Evolutionary conservation across 768 basidiomycete species (phyloP), one percentile per base, ranked within the genome.

Genomic region (Phlebiopsis flavidoalba): DNA sequence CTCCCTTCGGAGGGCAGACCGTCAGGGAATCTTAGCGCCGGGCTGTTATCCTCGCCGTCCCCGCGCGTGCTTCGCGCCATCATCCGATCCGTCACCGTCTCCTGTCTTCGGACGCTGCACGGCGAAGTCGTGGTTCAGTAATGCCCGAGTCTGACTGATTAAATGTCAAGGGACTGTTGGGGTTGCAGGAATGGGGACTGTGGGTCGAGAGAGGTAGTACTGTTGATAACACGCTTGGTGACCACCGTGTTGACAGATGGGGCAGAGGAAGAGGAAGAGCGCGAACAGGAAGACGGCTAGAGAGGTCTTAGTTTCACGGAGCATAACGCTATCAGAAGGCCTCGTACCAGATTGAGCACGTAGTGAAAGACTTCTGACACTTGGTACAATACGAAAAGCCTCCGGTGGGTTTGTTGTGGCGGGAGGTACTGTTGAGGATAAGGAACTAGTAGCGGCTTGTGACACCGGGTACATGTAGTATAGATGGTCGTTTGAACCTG

Each of bases 221-320:
- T 77, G 75, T 43, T 83, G 80, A 66, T 91, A 92, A 72, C 92
- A 94, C 19, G 80, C 78, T 64, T 88, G 87, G 64, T 94, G 92
- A 0, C 91, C 91, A 0, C 92, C 92, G 63, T 94, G 92, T 47
- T 81, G 74, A 69, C 92, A 94, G 1, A 88, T 74, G 0, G 88
- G 80, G 70, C 92, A 93, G 55, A 86, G 85, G 69, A 92, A 88
- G 2, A 90, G 72, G n/a, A 5, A 91, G 75, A 0, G 82, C 75
- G 31, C 82, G 83, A 15, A 93, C 89, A 3, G 92, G 91, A 31
- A 93, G 81, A 58, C 84, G 92, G 70, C 91, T 93, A 62, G 3
- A 21, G 53, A 24, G 15, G 24, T 48, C n/a, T 58, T 45, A 56
- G n/a, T 47, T 64, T 52, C 8, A 51, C 46, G 49, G 40, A 10